phyloP scores from a whole-genome alignment of 179 eudicot species.

The Beta macrorhiza region DNA sequence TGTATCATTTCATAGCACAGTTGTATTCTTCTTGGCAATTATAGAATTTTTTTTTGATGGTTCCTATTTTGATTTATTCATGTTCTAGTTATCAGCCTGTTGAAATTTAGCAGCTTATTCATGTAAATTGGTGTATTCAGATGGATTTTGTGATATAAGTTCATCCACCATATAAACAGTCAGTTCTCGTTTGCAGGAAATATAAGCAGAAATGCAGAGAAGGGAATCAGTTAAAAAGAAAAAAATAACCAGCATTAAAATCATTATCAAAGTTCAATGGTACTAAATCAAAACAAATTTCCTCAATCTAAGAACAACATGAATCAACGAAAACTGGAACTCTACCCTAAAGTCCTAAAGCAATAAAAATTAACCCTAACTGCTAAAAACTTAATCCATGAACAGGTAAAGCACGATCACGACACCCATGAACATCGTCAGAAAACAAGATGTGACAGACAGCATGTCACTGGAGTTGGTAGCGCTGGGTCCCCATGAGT shows the following conservation, averaged over 20 bases:
- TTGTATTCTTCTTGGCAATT: constrained; percentile 9
- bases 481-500: constrained; percentile 33
- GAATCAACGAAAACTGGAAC: constrained; percentile 6
- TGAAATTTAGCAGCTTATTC: background rate
- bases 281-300: constrained; percentile 13
- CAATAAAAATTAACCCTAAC: constrained; percentile 1
- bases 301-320: constrained; percentile 15
- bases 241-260: background rate
- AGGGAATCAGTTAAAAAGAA: no score
- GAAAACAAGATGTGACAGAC: constrained; percentile 39
- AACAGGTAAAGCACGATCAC: constrained; percentile 40
- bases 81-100: background rate
- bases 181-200: background rate
- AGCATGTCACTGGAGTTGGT: constrained; percentile 43
- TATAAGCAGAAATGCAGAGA: background rate
- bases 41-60: constrained; percentile 20
- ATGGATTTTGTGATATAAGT: background rate
- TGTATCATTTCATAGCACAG: constrained; percentile 17
- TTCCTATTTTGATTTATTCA: background rate
- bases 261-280: constrained; percentile 3
- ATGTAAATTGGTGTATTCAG: background rate
- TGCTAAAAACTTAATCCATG: constrained; percentile 27
- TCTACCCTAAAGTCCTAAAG: constrained; percentile 4
- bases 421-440: constrained; percentile 37
- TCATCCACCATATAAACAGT: background rate